Conservation (phyloP, 441 rosid species). For the Erodium trifolium region DNA sequence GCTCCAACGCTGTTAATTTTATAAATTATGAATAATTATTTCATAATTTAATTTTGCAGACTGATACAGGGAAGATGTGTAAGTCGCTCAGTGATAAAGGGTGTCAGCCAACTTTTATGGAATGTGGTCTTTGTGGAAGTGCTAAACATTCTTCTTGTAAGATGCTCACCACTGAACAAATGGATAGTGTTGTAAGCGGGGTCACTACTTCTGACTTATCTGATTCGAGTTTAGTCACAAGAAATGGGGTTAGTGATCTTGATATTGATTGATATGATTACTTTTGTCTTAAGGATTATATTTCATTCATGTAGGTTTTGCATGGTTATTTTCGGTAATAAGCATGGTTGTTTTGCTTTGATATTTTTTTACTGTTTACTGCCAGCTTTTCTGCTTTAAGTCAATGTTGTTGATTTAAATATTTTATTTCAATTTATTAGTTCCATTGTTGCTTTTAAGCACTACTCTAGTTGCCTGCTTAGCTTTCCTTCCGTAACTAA, state of each 20-base stretch:
- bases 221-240: slow-evolving; percentile 21
- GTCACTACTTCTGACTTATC: slow-evolving; percentile 24
- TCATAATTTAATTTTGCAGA: slow-evolving; percentile 29
- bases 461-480: no score
- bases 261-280: slow-evolving; percentile 11
- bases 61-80: slow-evolving; percentile 60
- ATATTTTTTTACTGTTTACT: not conserved
- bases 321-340: slow-evolving; percentile 1
- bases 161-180: slow-evolving; percentile 33
- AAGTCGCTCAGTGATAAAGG: slow-evolving; percentile 38
- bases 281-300: not conserved
- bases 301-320: not conserved
- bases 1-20: not conserved
- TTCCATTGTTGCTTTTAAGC: no score
- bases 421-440: no score
- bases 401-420: no score
- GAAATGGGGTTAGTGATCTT: slow-evolving; percentile 11
- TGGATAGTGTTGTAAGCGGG: slow-evolving; percentile 26
- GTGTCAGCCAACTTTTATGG: slow-evolving; percentile 28
- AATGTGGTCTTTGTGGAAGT: slow-evolving; percentile 47
- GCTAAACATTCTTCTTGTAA: slow-evolving; percentile 39
- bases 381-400: not conserved
- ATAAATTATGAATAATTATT: not conserved
- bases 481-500: no score
- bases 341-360: not conserved